Base-by-base conservation (phyloP, 2,329 filamentous ascomycete species). In the Magnaporthiopsis poae region DNA sequence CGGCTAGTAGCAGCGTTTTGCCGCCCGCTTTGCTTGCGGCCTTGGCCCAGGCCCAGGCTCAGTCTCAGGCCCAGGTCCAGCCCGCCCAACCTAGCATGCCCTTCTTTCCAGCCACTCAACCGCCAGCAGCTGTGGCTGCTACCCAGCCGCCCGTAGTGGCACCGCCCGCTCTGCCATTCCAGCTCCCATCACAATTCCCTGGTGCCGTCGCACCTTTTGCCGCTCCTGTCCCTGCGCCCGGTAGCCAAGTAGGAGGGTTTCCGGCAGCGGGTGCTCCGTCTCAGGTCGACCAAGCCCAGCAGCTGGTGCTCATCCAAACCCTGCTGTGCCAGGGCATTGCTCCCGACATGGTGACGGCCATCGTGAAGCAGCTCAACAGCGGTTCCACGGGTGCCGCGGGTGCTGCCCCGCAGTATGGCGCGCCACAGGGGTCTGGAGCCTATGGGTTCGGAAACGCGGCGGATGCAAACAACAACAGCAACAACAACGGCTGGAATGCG, bases 281-380 rank as follows among this genome's bases (percentile, higher is more conserved):
- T 78, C 69, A 86, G 84, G 69, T 80, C 90, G 59, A 65, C 35
- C 25, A 9, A 67, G 86, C 90, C 70, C 84, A 90, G 74, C 90
- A 92, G 73, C 81, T 93, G 66, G 81, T 89, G 75, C 78, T 95
- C 69, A 85, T 96, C 72, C 90, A 92, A 77, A 83, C 90, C 13
- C 82, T 96, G 66, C 84, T 88, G 67, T 87, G 89, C 46, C 89
- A 91, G 75, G 91, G 91, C 63, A 81, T 95, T 33, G 85, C 90
- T 2, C 83, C 90, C 76, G 91, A 95, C 68, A 89, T 93, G 77
- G 92, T 91, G 78, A 87, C 83, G 11, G 77, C 78, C 65, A 76
- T 85, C 68, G 80, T 89, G 71, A 81, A 85, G 69, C 80, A 80
- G 70, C 79, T 88, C 73, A 80, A 82, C 71, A 80, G 82, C 71